Base-by-base conservation (phyloP, 2,329 filamentous ascomycete genomes). In the Neonectria faginata region DNA sequence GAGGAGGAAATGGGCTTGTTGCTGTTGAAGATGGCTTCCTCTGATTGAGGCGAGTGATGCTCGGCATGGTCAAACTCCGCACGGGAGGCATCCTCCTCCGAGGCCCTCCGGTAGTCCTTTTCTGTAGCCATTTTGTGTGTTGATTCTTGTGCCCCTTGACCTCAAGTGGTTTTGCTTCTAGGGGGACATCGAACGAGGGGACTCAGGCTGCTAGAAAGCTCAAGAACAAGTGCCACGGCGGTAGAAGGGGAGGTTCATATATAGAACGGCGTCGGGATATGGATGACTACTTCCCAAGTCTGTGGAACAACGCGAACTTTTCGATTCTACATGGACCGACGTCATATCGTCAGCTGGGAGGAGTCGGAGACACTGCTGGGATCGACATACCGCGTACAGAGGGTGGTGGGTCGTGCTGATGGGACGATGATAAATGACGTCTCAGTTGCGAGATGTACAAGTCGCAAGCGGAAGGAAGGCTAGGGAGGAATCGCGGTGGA, bases 31-130 rank as follows among this genome's bases (percentile, higher is more conserved):
- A 60, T 44, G 36, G 45, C 62, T 33, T 67, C 65, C 18, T 62
- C 58, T 2, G 57, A 67, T 25, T 42, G 45, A 22, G 61, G 65
- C 31, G 16, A 22, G 14, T 42, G 61, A 18, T 66, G 42, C 47
- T 67, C 65, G 3, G 65, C 61, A 57, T 67, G 65, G 51, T 67
- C 55, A 14, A 60, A 36, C 39, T 67, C 65, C 2, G 65, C 57
- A 14, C 52, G 65, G 3, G 62, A 67, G 45, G 57, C 39, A 18
- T 65, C 62, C 27, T 54, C 61, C 5, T 54, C 57, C 8, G 62
- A 65, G 48, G 45, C 22, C 29, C 42, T 59, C 20, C 20, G 52
- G n/a, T 41, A 18, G 36, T 64, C 39, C 27, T 65, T 67, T 42
- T 62, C 65, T 47, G 55, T 50, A 10, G 22, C 45, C 57, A 67